Evolutionary conservation across 169 alveolate species (phyloP), one percentile per base, ranked within the genome.

Genomic region (Plasmodium coatneyi): DNA sequence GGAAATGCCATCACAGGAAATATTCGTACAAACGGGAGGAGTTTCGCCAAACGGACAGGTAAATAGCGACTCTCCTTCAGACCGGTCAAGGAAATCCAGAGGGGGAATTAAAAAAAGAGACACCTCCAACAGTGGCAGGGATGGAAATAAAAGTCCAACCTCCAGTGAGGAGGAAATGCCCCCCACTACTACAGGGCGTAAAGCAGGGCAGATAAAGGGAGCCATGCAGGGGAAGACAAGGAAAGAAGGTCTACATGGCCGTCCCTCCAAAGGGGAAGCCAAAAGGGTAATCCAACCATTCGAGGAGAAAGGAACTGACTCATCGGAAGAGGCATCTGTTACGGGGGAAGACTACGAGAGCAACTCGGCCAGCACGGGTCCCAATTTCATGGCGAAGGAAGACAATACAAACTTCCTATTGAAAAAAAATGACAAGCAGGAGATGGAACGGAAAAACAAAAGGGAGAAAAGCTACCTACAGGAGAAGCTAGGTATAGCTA

Each of bases 381-480:
- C 54, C 2, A 43, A 79, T 36, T 87, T 87, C 41, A 87, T 87
- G 93, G 71, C 41, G 9, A 56, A 52, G 34, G 22, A 54, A 5
- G 93, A 87, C 34, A 87, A 87, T 9, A 87, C 82, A 4, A 87
- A 78, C 43, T 87, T 71, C 52, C 49, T 87, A 10, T n/a, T 71
- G 84, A 76, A 87, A 78, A 87, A 78, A 49, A 87, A 87, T 6
- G 93, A 87, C 1, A 87, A 78, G n/a, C 71, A 71, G 46, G 34
- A 87, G 71, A 10, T 46, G 43, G 82, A 87, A 36, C 41, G 70
- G 32, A 66, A 25, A 10, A 52, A 25, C 9, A 87, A 87, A 78
- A 87, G 70, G 60, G 93, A 87, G 71, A 87, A 78, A 87, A 87
- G 71, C 66, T 60, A 87, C 81, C 30, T 87, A 14, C 70, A 78